Evolutionary conservation across 2,329 filamentous ascomycete species (phyloP), one percentile per base, ranked within the genome.

Genomic region (Fusarium haematococcum): DNA sequence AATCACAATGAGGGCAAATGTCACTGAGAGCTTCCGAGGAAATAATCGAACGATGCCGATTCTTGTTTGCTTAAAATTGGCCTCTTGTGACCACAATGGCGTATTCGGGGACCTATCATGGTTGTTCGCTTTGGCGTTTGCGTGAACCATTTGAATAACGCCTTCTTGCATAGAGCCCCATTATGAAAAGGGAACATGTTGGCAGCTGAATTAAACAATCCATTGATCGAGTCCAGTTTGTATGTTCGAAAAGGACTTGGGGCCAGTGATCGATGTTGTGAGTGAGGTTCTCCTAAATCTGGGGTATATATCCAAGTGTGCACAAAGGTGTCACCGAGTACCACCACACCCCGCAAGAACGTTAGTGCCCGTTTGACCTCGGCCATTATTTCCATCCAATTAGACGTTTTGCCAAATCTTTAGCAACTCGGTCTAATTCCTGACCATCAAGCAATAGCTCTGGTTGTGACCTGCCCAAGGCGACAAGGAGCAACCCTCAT

Each of bases 191-290:
- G 18, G 11, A 54, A 14, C 48, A 54, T 54, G 14, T 8, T 25
- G 27, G 3, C 11, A 54, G 18, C 11, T 13, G 5, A 27, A 20
- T 32, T 8, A 2, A 20, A 52, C 6, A 5, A 11, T 3, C 4
- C 30, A 27, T 54, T 20, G 1, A 33, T 14, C 6, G 11, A 32
- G 18, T 8, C 11, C 18, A 32, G 18, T 32, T 32, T 13, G 10
- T 52, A 11, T 10, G 16, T n/a, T 32, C 32, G 18, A 14, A 54
- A 32, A 20, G 6, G 4, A 14, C 6, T 14, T 11, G 14, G 20
- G 25, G 14, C 23, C 6, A 52, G 11, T 13, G 14, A 6, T 32
- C 48, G 11, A 20, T 66, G 67, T 71, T 74, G 32, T 58, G 61
- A 50, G 33, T 48, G 23, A 20, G 50, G 48, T 62, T 14, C 62